Evolutionary conservation across 495 filamentous ascomycete genomes (phyloP).

Genomic region (Geoglossum glabrum): DNA sequence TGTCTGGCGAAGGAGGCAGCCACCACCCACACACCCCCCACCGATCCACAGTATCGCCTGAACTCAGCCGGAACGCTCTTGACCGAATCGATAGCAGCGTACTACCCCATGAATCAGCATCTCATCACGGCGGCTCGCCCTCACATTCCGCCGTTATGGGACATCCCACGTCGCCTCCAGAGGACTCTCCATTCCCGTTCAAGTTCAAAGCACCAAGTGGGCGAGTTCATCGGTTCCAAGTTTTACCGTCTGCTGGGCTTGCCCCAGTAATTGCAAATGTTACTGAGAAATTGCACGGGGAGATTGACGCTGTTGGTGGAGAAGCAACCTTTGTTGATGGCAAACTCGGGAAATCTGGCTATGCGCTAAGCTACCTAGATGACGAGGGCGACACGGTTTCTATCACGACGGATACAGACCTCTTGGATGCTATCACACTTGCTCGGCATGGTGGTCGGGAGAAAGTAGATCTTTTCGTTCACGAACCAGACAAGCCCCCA

Average conservation of each 20-base stretch:
- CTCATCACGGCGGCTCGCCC: constrained; percentile 73
- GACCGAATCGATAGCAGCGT: constrained; percentile 59
- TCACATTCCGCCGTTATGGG: constrained; percentile 39
- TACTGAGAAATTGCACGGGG: constrained; percentile 66
- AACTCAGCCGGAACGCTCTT: constrained; percentile 25
- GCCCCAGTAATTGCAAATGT: constrained; percentile 63
- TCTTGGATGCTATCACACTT: constrained; percentile 73
- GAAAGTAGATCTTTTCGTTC: constrained; percentile 94
- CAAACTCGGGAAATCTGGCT: constrained; percentile 58
- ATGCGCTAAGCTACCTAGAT: constrained; percentile 88
- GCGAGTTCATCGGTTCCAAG: constrained; percentile 80
- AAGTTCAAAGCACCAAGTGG: constrained; percentile 99
- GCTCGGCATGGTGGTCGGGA: constrained; percentile 56
- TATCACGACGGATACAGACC: constrained; percentile 86
- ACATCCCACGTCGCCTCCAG: constrained; percentile 27
- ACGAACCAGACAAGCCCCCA: constrained; percentile 74
- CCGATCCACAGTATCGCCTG: constrained; percentile 60
- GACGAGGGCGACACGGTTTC: constrained; percentile 96
- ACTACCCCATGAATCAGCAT: constrained; percentile 81
- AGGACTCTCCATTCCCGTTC: constrained; percentile 77
- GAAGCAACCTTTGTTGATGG: constrained; percentile 54
- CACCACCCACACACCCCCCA: constrained; percentile 37
- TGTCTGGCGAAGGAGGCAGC: constrained; percentile 67
- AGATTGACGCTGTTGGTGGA: constrained; percentile 74
- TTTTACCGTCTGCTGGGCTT: constrained; percentile 60